phyloP scores from a whole-genome alignment of 176 grass and related monocot species.

The Puccinellia tenuiflora region DNA sequence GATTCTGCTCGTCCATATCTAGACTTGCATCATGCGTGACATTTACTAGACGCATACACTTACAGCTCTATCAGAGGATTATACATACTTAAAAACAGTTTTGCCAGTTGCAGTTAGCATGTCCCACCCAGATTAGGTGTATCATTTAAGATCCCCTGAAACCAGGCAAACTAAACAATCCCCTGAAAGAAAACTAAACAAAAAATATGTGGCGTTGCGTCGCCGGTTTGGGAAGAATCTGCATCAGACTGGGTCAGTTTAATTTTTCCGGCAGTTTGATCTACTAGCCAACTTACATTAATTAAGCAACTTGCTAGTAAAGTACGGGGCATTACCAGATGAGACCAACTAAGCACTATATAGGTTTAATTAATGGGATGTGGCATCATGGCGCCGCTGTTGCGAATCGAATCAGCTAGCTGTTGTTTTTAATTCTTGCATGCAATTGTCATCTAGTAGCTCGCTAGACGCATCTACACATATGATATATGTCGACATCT shows the following conservation, averaged over 20 bases:
- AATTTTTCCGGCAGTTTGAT: background rate
- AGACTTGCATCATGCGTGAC: background rate
- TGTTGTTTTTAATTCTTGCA: background rate
- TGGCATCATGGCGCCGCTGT: constrained; percentile 8
- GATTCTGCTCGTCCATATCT: background rate
- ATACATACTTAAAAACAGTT: too few species aligned
- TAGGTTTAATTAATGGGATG: background rate
- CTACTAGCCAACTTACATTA: background rate
- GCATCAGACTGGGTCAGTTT: background rate
- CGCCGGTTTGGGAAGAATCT: constrained; percentile 1
- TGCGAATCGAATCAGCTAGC: background rate
- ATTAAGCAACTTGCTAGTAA: background rate
- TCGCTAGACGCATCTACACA: background rate
- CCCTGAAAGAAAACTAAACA: background rate
- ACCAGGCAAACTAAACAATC: background rate
- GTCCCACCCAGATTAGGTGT: background rate
- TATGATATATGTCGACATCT: background rate
- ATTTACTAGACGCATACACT: background rate
- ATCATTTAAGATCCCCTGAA: background rate
- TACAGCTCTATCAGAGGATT: background rate
- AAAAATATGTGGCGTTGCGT: constrained; percentile 5
- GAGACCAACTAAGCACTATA: background rate
- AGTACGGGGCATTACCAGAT: background rate
- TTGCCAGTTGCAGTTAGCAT: background rate
- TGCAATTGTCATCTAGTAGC: background rate